These are phyloP conservation scores for Ophiostoma sp. DNA, from an alignment of 2,329 filamentous ascomycete species.

Conservation along the genomic window DNA sequence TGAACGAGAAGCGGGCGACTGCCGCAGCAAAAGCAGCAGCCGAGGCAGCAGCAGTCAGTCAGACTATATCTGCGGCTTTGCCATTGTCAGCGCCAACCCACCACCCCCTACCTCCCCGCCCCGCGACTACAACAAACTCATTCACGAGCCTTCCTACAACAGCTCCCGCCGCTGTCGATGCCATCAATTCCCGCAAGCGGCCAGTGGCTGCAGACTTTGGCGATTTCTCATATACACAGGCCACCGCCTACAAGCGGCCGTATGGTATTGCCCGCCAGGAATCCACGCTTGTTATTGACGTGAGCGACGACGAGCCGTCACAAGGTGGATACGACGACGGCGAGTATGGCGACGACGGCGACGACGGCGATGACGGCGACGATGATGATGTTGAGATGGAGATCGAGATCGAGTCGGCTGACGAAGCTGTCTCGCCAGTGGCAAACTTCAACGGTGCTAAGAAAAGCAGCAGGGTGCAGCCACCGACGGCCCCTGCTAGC, in stretches of 20 bases:
- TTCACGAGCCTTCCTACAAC: neutral
- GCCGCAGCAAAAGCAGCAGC: constrained; percentile 29
- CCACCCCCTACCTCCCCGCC: neutral
- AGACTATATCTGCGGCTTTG: neutral
- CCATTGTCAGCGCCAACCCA: neutral
- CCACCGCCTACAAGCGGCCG: constrained; percentile 49
- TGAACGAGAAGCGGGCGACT: constrained; percentile 43
- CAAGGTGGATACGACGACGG: constrained; percentile 53
- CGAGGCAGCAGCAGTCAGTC: neutral
- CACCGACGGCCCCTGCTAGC: constrained; percentile 35
- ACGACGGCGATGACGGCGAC: constrained; percentile 51
- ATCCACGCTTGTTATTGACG: constrained; percentile 70
- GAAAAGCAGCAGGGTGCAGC: constrained; percentile 22
- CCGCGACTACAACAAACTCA: neutral
- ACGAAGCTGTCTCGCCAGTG: constrained; percentile 31
- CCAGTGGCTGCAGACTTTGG: constrained; percentile 66
- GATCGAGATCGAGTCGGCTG: constrained; percentile 55
- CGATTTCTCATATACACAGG: constrained; percentile 41
- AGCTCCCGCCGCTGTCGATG: neutral
- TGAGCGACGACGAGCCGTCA: constrained; percentile 65
- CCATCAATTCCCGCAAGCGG: constrained; percentile 35
- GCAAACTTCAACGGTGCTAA: neutral
- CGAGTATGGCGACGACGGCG: constrained; percentile 54
- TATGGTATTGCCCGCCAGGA: constrained; percentile 56
- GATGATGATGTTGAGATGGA: constrained; percentile 64